phyloP scores from a whole-genome alignment of 2,329 filamentous ascomycete species.

The Colletotrichum sp. region DNA sequence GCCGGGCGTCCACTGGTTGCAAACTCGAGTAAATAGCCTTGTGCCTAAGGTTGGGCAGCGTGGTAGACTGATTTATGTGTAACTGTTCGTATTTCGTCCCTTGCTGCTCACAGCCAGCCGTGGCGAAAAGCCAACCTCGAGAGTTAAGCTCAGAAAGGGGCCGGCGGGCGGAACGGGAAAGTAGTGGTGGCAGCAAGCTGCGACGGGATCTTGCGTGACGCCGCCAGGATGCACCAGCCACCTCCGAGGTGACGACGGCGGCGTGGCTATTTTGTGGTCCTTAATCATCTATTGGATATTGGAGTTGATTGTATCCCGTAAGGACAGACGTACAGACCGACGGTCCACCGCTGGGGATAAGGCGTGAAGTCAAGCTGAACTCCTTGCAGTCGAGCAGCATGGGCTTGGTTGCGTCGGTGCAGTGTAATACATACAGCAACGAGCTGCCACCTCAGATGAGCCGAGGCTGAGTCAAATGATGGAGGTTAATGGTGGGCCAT shows the following conservation, averaged over 20 bases:
- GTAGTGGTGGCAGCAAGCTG: neutral
- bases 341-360: neutral
- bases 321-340: neutral
- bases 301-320: neutral
- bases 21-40: neutral
- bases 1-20: neutral
- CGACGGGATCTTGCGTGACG: neutral
- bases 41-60: neutral
- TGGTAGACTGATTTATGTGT: neutral
- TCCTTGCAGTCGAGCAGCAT: neutral
- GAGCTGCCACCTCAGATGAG: neutral
- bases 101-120: neutral
- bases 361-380: neutral
- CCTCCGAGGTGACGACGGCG: neutral
- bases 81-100: neutral
- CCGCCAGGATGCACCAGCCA: neutral
- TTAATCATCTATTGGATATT: neutral
- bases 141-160: neutral
- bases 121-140: neutral
- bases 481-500: neutral
- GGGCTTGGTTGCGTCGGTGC: neutral
- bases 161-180: neutral
- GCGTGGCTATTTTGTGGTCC: neutral
- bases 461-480: constrained; percentile 10
- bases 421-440: neutral